phyloP scores from a whole-genome alignment of 2,329 filamentous ascomycete species.

The Epichloe sp. region DNA sequence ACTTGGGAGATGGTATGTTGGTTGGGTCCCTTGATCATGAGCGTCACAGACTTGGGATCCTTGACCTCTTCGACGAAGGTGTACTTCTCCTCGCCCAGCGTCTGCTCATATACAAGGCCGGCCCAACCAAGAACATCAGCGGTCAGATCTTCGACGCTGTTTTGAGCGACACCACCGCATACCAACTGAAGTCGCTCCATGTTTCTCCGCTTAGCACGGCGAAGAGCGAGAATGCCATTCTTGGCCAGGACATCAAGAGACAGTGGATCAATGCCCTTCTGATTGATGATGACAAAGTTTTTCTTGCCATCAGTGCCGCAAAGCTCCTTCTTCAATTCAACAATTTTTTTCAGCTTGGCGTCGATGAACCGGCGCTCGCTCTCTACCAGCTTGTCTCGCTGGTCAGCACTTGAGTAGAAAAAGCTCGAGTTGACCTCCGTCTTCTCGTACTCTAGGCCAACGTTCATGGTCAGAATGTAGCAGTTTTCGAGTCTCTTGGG shows the following conservation, averaged over 20 bases:
- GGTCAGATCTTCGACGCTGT: slow-evolving; percentile 87
- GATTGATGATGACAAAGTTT: slow-evolving; percentile 95
- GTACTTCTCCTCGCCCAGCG: slow-evolving; percentile 96
- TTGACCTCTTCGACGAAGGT: slow-evolving; percentile 98
- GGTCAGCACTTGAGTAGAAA: slow-evolving; percentile 95
- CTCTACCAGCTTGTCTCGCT: slow-evolving; percentile 95
- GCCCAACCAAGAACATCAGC: slow-evolving; percentile 91
- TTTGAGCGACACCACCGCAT: slow-evolving; percentile 82
- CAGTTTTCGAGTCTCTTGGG: slow-evolving; percentile 93
- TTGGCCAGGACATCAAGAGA: slow-evolving; percentile 93
- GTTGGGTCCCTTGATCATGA: slow-evolving; percentile 97
- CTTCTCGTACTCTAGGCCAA: slow-evolving; percentile 97
- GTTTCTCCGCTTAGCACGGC: slow-evolving; percentile 92
- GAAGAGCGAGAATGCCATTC: slow-evolving; percentile 90
- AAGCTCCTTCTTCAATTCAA: slow-evolving; percentile 94
- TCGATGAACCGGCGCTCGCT: slow-evolving; percentile 94
- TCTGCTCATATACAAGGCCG: slow-evolving; percentile 91
- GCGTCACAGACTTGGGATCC: slow-evolving; percentile 92
- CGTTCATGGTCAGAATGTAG: slow-evolving; percentile 87
- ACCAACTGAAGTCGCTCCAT: slow-evolving; percentile 97
- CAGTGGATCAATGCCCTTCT: slow-evolving; percentile 96
- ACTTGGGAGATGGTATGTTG: slow-evolving; percentile 93
- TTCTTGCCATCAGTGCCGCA: slow-evolving; percentile 89
- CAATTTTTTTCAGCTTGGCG: slow-evolving; percentile 86
- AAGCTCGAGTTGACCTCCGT: slow-evolving; percentile 98